Evolutionary conservation across 1,284 basidiomycete genomes (phyloP), one percentile per base, ranked within the genome.

Genomic region (Microbotryum violaceum): DNA sequence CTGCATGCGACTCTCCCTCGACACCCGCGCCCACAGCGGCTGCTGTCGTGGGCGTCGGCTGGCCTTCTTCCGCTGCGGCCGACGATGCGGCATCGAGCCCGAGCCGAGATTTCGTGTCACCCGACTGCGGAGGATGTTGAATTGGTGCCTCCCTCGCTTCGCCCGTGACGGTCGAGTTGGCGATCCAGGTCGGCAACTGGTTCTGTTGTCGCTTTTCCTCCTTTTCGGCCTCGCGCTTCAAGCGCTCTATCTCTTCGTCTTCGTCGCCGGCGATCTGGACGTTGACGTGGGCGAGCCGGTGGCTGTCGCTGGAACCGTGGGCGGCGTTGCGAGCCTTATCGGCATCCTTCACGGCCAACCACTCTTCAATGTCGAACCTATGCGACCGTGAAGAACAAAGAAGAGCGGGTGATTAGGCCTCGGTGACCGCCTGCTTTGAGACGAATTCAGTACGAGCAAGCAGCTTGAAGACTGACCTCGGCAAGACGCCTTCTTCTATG

Each of bases 111-210:
- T 42, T 14, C 37, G 16, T 42, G 37, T 42, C 37, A 16, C 12
- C 37, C 37, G 37, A 12, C 37, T 42, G 37, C 16, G 16, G 4
- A 42, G 16, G 16, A 16, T 42, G 37, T n/a, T 12, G 56, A 54
- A 60, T 70, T 63, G 29, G 57, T 58, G n/a, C 69, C 65, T 21
- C 92, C 93, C 31, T 97, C 65, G 89, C 78, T 70, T 93, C 86
- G 21, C 91, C 92, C 16, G 91, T 88, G 67, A 98, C 89, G 4
- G 94, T 98, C 74, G 90, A 93, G 74, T 89, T 87, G 65, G 91
- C 81, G 78, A 96, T 88, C 94, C 94, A 97, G 10, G 86, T 81
- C 0, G 94, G 94, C 51, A 98, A 77, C 0, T 86, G 83, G 73
- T 97, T 97, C 78, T 97, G 91, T 74, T 86, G 83, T 58, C 81